A percentile compares a stretch with the other conserved stretches of the same genome.
Conservation (phyloP, 2,329 filamentous ascomycete genomes). For the Fusarium illudens region DNA sequence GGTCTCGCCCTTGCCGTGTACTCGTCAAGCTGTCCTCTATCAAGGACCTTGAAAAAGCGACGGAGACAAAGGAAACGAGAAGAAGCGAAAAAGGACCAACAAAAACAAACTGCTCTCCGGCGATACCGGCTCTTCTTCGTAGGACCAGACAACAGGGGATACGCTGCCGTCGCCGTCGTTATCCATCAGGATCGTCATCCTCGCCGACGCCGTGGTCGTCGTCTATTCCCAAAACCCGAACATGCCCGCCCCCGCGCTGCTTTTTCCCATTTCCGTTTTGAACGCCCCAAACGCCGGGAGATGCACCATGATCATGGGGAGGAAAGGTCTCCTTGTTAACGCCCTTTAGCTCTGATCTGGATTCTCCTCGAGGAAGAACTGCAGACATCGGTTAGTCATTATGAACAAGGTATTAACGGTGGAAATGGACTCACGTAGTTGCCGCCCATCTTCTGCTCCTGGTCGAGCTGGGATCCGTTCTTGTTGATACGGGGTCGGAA, state of each 20-base stretch:
- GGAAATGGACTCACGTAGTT: constrained; percentile 79
- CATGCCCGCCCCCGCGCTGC: constrained; percentile 37
- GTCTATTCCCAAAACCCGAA: constrained; percentile 48
- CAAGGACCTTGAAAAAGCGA: constrained; percentile 2
- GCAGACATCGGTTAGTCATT: constrained; percentile 21
- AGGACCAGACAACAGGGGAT: constrained; percentile 73
- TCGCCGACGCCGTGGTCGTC: constrained; percentile 64
- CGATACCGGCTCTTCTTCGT: constrained; percentile 42
- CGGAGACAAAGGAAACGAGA: constrained; percentile 5
- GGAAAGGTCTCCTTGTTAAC: constrained; percentile 46
- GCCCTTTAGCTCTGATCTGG: constrained; percentile 62
- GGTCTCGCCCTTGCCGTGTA: constrained; percentile 3
- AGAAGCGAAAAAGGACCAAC: neutral
- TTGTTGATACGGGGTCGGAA: constrained; percentile 99
- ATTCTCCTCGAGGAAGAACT: constrained; percentile 95
- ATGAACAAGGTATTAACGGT: neutral
- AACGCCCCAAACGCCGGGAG: constrained; percentile 61
- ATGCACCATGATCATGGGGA: constrained; percentile 44
- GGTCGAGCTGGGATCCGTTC: constrained; percentile 91
- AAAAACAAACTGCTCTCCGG: constrained; percentile 4
- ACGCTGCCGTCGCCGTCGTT: constrained; percentile 66
- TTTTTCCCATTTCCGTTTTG: constrained; percentile 52
- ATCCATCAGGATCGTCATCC: constrained; percentile 72
- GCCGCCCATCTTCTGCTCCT: constrained; percentile 92
- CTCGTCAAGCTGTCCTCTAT: neutral